Conservation (phyloP, 192 early-diverging fungal species). For the Backusella luteola region DNA sequence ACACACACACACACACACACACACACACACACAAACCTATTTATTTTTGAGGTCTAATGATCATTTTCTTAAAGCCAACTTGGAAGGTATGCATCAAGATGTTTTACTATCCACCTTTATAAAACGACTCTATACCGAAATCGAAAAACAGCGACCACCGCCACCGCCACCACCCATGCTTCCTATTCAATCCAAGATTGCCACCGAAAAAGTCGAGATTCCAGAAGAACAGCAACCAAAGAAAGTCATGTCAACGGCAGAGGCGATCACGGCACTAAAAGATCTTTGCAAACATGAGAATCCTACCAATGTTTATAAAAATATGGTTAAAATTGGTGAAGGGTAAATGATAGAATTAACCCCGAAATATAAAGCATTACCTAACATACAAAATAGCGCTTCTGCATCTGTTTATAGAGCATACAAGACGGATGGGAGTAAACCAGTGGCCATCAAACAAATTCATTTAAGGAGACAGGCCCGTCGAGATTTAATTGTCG, state of each 20-base stretch:
- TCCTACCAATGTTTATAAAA: constrained; percentile 51
- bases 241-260: background rate
- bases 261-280: background rate
- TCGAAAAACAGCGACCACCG: background rate
- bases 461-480: constrained; percentile 93
- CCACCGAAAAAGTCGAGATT: background rate
- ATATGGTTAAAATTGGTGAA: constrained; percentile 90
- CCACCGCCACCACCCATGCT: background rate
- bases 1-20: no score
- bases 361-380: background rate
- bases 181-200: background rate
- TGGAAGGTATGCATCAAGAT: constrained; percentile 3
- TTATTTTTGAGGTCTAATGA: no score
- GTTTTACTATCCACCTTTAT: constrained; percentile 11
- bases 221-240: background rate
- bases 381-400: constrained; percentile 48
- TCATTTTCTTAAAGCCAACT: background rate
- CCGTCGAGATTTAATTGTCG: constrained; percentile 92
- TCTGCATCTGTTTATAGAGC: constrained; percentile 90
- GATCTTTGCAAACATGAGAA: background rate
- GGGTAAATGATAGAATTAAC: constrained; percentile 47
- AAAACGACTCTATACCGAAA: constrained; percentile 14
- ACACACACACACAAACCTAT: no score
- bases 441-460: constrained; percentile 87
- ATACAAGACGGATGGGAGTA: constrained; percentile 58